Base-by-base conservation (phyloP, 139 green algal genomes). In the Chlamydomonas schloesseri region DNA sequence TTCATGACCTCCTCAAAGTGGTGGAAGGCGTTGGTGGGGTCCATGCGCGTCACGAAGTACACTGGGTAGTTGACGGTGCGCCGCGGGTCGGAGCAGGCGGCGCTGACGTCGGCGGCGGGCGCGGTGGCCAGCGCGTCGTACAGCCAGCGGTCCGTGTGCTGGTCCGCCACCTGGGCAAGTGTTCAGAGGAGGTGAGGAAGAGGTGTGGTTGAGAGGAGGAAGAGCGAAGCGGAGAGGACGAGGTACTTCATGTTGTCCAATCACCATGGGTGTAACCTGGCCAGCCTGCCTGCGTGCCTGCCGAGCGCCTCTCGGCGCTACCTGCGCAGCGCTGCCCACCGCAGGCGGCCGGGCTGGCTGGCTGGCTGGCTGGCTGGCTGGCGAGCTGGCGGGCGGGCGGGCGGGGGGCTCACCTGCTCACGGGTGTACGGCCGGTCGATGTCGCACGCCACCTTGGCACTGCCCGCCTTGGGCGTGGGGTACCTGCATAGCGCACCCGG, bases 11-110 rank as follows among this genome's bases (percentile, higher is more conserved):
- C 67, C 80, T 86, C 80, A 36, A 77, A 78, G 46, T 86, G 80
- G 80, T 86, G 80, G 67, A 36, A 86, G 23, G 80, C 67, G 68
- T 86, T 86, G 31, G 80, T 77, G 67, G 80, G 47, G 80, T 86
- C 80, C 80, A 86, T 76, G 67, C 80, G 80, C 47, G 80, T 78
- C 21, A 86, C 68, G 28, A 86, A 86, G 80, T 78, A 77, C 18
- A 86, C 80, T 1, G 80, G 80, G 67, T 77, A 60, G 18, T 23
- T 17, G 31, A 86, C 80, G n/a, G 68, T 58, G 34, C 80, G 80
- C 26, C 9, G 6, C 24, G 80, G 80, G 50, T 86, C 68, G 24
- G 23, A 11, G 62, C 77, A 84, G 37, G 62, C 42, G 37, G 28
- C 62, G 21, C 29, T 28, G 17, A 84, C 29, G 6, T 73, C 37